Conservation (phyloP, 2,329 filamentous ascomycete species). For the Hypoxylon sp. region DNA sequence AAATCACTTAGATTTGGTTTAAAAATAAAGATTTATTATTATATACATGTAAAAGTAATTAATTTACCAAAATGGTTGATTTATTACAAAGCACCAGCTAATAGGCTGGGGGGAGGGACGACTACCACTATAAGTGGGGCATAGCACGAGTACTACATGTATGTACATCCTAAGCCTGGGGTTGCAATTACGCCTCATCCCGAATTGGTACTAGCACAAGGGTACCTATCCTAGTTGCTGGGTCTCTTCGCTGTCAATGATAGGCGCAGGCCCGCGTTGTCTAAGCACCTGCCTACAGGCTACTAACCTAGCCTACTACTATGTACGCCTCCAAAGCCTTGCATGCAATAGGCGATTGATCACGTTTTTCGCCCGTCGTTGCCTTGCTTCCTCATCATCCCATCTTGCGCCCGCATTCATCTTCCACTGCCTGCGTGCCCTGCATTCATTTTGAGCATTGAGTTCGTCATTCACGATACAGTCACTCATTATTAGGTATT, state of each 20-base stretch:
- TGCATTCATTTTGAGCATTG: constrained; percentile 25
- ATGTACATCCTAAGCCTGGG: constrained; percentile 25
- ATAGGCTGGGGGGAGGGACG: no score
- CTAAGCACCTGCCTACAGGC: background rate
- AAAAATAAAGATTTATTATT: no score
- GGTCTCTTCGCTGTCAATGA: background rate
- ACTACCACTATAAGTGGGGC: no score
- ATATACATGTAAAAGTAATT: no score
- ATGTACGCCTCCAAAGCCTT: background rate
- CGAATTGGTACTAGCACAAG: constrained; percentile 14
- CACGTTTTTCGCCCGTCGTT: background rate
- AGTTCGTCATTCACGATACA: constrained; percentile 2
- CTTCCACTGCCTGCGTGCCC: constrained; percentile 4
- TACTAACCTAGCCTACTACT: no score
- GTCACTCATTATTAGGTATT: constrained; percentile 4
- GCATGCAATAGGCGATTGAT: constrained; percentile 2
- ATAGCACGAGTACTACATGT: no score
- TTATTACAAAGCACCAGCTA: no score
- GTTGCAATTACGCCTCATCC: constrained; percentile 31
- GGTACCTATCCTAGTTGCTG: background rate
- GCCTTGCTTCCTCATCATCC: background rate
- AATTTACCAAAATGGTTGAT: no score
- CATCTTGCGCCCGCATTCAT: constrained; percentile 6
- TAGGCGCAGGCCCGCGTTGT: background rate
- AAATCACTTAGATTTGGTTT: no score